These are phyloP conservation scores for Calonectria naviculata DNA, from an alignment of 2,329 filamentous ascomycete genomes.

Conservation along the genomic window DNA sequence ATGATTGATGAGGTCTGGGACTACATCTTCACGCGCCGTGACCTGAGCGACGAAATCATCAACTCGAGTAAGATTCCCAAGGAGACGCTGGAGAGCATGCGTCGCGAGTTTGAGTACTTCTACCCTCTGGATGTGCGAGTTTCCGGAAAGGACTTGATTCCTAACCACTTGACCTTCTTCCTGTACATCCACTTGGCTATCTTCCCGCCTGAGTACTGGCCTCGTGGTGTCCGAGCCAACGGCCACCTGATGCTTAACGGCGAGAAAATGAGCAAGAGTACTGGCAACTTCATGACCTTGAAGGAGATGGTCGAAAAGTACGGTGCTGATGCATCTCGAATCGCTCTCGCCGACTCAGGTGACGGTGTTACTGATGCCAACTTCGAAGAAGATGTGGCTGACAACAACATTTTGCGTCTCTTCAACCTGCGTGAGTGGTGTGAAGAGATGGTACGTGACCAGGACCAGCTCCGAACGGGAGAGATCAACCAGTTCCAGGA, in stretches of 20 bases:
- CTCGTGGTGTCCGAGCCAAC: conserved; percentile 85
- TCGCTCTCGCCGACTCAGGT: conserved; percentile 93
- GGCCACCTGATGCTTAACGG: conserved; percentile 95
- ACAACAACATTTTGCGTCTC: conserved; percentile 88
- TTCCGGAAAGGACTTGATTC: conserved; percentile 92
- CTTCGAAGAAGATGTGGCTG: conserved; percentile 95
- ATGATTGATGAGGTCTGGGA: conserved; percentile 98
- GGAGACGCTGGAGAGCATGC: conserved; percentile 81
- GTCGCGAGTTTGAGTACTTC: conserved; percentile 95
- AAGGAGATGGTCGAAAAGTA: conserved; percentile 90
- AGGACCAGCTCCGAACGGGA: conserved; percentile 77
- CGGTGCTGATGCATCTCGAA: conserved; percentile 90
- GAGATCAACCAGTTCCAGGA: conserved; percentile 84
- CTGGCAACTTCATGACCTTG: conserved; percentile 96
- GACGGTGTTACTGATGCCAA: conserved; percentile 97
- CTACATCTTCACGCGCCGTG: conserved; percentile 86
- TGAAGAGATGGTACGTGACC: conserved; percentile 82
- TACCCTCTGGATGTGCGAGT: conserved; percentile 92
- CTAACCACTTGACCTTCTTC: conserved; percentile 96
- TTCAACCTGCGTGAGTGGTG: conserved; percentile 90
- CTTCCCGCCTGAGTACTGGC: conserved; percentile 91
- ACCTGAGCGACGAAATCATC: conserved; percentile 73
- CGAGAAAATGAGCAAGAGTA: conserved; percentile 98
- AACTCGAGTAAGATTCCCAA: conserved; percentile 77
- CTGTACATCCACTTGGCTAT: conserved; percentile 93